Conservation (phyloP, 2,329 filamentous ascomycete genomes). For the Acephala macrosclerotiorum region DNA sequence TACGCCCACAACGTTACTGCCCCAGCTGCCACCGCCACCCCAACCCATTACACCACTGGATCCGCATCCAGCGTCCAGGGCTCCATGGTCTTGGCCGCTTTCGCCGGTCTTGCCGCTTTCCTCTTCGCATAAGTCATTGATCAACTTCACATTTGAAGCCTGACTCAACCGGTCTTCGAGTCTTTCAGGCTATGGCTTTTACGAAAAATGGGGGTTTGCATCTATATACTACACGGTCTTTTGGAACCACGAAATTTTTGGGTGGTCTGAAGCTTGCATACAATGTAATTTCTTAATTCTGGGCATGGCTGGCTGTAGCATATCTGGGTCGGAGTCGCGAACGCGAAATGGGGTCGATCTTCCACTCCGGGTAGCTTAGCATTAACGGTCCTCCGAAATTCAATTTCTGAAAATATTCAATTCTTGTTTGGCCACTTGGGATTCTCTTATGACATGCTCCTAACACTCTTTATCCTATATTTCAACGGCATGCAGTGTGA, state of each 20-base stretch:
- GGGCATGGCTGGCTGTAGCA: conserved; percentile 25
- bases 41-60: conserved; percentile 27
- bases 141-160: conserved; percentile 33
- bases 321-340: conserved; percentile 29
- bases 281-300: conserved; percentile 35
- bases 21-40: conserved; percentile 24
- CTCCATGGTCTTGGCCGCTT: conserved; percentile 36
- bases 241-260: conserved; percentile 23
- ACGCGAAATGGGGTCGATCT: conserved; percentile 28
- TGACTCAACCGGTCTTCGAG: conserved; percentile 34
- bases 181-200: conserved; percentile 40
- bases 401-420: conserved; percentile 34
- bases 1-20: conserved; percentile 18
- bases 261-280: conserved; percentile 23
- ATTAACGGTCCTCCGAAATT: conserved; percentile 28
- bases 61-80: conserved; percentile 42
- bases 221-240: conserved; percentile 19
- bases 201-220: conserved; percentile 33
- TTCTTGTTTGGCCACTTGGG: conserved; percentile 16
- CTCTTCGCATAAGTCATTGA: conserved; percentile 43
- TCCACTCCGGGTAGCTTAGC: conserved; percentile 30
- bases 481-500: neutral
- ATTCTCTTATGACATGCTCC: neutral
- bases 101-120: conserved; percentile 32
- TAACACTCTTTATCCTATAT: too few relatives aligned